Conservation (phyloP, 352 stramenopile species). For the Pythium pyrilobum region DNA sequence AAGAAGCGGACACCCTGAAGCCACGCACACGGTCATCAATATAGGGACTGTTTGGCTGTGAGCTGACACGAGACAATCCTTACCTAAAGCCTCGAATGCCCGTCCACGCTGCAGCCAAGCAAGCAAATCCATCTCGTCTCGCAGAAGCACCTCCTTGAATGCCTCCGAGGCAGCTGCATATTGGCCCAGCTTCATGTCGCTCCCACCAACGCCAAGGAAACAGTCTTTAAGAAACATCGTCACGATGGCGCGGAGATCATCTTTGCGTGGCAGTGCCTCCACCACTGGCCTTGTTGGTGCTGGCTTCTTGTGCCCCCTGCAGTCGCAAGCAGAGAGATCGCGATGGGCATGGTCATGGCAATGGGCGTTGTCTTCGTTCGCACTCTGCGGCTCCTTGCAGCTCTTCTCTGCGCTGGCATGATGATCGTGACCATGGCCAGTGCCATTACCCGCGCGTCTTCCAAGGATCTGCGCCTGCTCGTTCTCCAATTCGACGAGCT, state of each 20-base stretch:
- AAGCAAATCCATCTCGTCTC: conserved; percentile 34
- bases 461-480: background rate
- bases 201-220: conserved; percentile 45
- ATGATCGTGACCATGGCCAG: no score
- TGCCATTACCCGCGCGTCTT: background rate
- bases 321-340: background rate
- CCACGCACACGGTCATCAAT: background rate
- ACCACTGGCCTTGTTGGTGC: background rate
- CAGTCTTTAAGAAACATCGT: conserved; percentile 70
- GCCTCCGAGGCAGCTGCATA: conserved; percentile 45
- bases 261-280: conserved; percentile 28
- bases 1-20: conserved; percentile 37
- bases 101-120: conserved; percentile 51
- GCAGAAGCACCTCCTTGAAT: conserved; percentile 63
- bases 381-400: no score
- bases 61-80: background rate
- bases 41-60: background rate
- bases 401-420: no score
- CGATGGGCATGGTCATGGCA: conserved; percentile 12
- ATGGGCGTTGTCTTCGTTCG: conserved; percentile 5
- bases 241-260: conserved; percentile 48
- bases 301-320: background rate
- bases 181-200: conserved; percentile 23
- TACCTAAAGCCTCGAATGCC: conserved; percentile 52
- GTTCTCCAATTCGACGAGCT: conserved; percentile 28